Evolutionary conservation across 2,329 filamentous ascomycete species (phyloP), one percentile per base, ranked within the genome.

Genomic region (Diplodia corticola): DNA sequence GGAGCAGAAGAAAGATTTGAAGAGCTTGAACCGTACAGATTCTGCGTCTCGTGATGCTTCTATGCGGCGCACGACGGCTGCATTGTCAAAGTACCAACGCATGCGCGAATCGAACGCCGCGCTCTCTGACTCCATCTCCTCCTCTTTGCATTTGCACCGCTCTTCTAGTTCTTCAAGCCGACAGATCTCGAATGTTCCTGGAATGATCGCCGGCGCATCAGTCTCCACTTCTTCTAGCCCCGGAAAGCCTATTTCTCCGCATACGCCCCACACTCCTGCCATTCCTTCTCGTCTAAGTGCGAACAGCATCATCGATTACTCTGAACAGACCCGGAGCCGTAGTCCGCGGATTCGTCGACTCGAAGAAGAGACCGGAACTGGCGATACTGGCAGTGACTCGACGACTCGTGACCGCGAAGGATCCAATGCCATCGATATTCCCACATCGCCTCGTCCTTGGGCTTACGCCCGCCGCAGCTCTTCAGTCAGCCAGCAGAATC

Each of bases 261-360:
- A 94, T 74, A 97, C 92, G 0, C 92, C 93, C 1, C 93, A 98
- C 73, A 96, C 93, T 0, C 95, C 95, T 4, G 93, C 93, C 12
- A 92, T 98, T 30, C 94, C 94, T 22, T 97, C 93, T 7, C 87
- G 95, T n/a, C 81, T 99, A 24, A 96, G 92, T 74, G 92, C 95
- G 69, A 93, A 96, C 73, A 95, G 91, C 61, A 92, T 95, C 68
- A 88, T 88, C 50, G 90, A 92, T 69, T 90, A 92, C 73, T 78
- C 81, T 60, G 64, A 66, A 33, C 72, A 73, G 17, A 72, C 73
- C 17, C 79, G 78, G 48, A 79, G 75, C 64, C 74, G 70, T 69
- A 75, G 73, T 67, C 54, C 54, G n/a, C 64, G 64, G 12, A 17
- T 22, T n/a, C 46, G 48, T 48, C 54, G 48, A 17, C 74, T 69